Conservation (phyloP, 805 yeast genomes). For the Nakazawaea pomicola region DNA sequence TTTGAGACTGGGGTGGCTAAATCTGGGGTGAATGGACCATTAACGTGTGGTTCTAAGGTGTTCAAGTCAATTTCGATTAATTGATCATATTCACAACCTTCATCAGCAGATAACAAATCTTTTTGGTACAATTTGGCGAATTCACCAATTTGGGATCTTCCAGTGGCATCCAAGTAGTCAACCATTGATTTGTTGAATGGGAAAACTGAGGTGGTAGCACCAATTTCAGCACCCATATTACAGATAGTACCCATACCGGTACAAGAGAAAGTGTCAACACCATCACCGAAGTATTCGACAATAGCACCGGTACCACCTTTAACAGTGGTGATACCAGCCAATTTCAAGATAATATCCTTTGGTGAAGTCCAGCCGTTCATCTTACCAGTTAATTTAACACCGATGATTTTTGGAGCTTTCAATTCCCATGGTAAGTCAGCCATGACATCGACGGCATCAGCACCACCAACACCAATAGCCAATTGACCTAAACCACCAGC, state of each 20-base stretch:
- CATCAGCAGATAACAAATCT: slow-evolving; percentile 75
- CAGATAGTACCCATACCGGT: slow-evolving; percentile 99
- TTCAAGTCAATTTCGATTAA: slow-evolving; percentile 85
- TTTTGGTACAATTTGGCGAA: slow-evolving; percentile 50
- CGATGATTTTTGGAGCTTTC: slow-evolving; percentile 92
- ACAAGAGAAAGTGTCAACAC: slow-evolving; percentile 83
- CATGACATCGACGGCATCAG: slow-evolving; percentile 97
- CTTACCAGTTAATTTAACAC: slow-evolving; percentile 88
- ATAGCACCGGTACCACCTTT: slow-evolving; percentile 98
- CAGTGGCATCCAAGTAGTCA: slow-evolving; percentile 73
- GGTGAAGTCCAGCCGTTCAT: slow-evolving; percentile 95
- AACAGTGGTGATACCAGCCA: slow-evolving; percentile 91
- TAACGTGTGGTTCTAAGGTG: slow-evolving; percentile 88
- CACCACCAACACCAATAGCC: slow-evolving; percentile 99
- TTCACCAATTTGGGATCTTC: slow-evolving; percentile 76
- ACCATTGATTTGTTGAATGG: slow-evolving; percentile 62
- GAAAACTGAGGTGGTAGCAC: slow-evolving; percentile 97
- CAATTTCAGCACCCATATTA: slow-evolving; percentile 99
- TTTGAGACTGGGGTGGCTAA: slow-evolving; percentile 87
- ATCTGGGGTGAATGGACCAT: slow-evolving; percentile 99
- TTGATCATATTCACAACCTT: slow-evolving; percentile 86
- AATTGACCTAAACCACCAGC: slow-evolving; percentile 99
- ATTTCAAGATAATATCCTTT: slow-evolving; percentile 88
- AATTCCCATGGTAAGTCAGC: slow-evolving; percentile 99
- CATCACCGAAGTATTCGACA: slow-evolving; percentile 95